Percentiles rank a stretch among this genome's conserved stretches.
Evolutionary conservation across 805 yeast species (phyloP).

Genomic region (Nakazawaea holstii): DNA sequence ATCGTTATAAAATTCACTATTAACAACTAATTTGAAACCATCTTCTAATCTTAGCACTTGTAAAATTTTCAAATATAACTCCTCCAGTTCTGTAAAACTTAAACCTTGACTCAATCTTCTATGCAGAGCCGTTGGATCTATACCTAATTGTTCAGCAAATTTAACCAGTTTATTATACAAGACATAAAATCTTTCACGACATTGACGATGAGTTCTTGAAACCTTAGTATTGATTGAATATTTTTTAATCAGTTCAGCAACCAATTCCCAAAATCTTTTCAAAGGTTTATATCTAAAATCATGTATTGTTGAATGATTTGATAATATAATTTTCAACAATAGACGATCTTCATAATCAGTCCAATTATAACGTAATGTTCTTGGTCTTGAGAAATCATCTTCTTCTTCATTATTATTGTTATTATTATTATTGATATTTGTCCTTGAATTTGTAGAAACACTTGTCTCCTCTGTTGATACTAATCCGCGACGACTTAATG

Average conservation of each 20-base stretch:
- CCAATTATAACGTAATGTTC: constrained; percentile 11
- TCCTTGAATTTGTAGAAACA: not conserved
- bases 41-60: constrained; percentile 8
- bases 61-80: constrained; percentile 6
- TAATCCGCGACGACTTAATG: not conserved
- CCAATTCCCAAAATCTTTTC: constrained; percentile 13
- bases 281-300: constrained; percentile 8
- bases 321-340: constrained; percentile 5
- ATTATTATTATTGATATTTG: not conserved
- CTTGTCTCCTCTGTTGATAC: not conserved
- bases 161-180: constrained; percentile 9
- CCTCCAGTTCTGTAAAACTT: constrained; percentile 10
- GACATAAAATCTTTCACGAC: constrained; percentile 11
- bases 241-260: constrained; percentile 1
- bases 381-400: not conserved
- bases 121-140: constrained; percentile 4
- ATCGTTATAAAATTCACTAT: constrained; percentile 6
- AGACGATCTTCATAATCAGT: constrained; percentile 10
- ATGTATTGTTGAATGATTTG: constrained; percentile 5
- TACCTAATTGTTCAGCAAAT: constrained; percentile 10
- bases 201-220: constrained; percentile 10
- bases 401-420: not conserved
- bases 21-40: constrained; percentile 9
- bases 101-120: constrained; percentile 8
- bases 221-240: constrained; percentile 4